These are phyloP conservation scores for Chalaropsis thielavioides DNA, from an alignment of 2,329 filamentous ascomycete species.

Conservation along the genomic window DNA sequence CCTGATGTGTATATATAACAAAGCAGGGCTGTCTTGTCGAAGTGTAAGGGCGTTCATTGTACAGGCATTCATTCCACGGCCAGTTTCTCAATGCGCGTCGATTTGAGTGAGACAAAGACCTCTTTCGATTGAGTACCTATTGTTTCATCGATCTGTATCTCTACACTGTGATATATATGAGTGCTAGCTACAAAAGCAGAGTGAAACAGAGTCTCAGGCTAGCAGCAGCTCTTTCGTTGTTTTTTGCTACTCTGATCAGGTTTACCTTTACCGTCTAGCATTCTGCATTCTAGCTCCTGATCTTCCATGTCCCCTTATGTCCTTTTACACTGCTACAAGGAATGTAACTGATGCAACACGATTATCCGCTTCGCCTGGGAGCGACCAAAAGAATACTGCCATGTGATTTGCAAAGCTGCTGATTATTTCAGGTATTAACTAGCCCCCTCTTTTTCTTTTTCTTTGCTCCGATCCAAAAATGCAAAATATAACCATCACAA, in stretches of 20 bases:
- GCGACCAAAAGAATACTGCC: neutral
- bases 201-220: too few species aligned
- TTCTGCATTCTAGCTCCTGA: neutral
- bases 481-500: neutral
- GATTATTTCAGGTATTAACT: neutral
- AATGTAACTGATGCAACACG: neutral
- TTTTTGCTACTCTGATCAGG: too few species aligned
- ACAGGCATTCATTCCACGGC: neutral
- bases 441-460: neutral
- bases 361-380: neutral
- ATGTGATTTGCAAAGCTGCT: neutral
- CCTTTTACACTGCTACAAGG: neutral
- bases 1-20: too few species aligned
- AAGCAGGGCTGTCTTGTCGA: neutral
- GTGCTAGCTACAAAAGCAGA: too few species aligned
- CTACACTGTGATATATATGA: neutral
- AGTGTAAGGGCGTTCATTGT: neutral
- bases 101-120: neutral
- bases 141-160: neutral
- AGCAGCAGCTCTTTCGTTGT: too few species aligned
- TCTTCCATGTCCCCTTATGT: neutral
- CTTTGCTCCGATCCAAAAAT: too few species aligned
- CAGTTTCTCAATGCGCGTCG: neutral
- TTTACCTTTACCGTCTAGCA: too few species aligned
- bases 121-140: neutral